A percentile compares a stretch with the other conserved stretches of the same genome.
Evolutionary conservation across 176 grass and related monocot species (phyloP).

Genomic region (Panicum miliaceum): DNA sequence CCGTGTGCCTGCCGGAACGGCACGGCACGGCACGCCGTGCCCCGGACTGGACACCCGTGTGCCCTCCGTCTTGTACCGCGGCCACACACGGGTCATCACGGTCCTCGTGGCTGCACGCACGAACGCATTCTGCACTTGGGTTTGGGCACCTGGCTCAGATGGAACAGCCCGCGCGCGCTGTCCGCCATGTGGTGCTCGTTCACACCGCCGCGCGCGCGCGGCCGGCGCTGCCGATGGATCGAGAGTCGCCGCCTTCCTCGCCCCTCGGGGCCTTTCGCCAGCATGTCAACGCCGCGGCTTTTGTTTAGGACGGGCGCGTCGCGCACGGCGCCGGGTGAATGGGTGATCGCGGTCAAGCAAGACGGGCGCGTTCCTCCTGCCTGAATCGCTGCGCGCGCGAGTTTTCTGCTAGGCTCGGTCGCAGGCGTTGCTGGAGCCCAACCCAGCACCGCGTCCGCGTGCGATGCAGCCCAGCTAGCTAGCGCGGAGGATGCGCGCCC

Average conservation of each 20-base stretch:
- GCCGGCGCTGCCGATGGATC: too few relatives aligned
- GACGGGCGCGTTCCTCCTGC: too few relatives aligned
- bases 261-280: background rate
- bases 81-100: background rate
- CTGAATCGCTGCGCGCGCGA: too few relatives aligned
- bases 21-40: background rate
- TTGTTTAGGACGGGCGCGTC: background rate
- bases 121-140: background rate
- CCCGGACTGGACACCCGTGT: background rate
- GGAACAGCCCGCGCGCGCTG: background rate
- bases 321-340: background rate
- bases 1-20: background rate
- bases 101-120: background rate
- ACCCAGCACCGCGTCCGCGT: too few relatives aligned
- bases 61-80: background rate
- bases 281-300: slow-evolving; percentile 3
- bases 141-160: background rate
- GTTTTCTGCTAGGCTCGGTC: too few relatives aligned
- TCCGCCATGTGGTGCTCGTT: background rate
- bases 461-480: too few relatives aligned
- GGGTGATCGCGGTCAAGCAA: background rate
- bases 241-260: too few relatives aligned
- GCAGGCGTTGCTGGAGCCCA: too few relatives aligned
- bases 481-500: too few relatives aligned
- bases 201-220: background rate